Evolutionary conservation across 2,329 filamentous ascomycete genomes (phyloP), one percentile per base, ranked within the genome.

Genomic region (Penicillium thymicola): DNA sequence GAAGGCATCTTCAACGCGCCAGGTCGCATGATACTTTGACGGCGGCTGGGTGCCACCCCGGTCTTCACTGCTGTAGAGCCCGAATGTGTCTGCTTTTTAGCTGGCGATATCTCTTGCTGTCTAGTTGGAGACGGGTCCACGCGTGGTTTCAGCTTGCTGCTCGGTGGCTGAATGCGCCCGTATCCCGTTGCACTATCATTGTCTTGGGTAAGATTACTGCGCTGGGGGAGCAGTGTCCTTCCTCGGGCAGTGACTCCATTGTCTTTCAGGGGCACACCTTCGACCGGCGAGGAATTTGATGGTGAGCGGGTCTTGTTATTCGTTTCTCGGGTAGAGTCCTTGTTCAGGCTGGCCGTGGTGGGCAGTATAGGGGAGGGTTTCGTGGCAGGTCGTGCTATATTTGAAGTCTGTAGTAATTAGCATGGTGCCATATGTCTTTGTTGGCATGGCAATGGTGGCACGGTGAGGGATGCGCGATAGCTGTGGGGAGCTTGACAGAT

Each of bases 171-270:
- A 9, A 60, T 42, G 40, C 65, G 70, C 18, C 49, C 34, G 48
- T 59, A 47, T 42, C 55, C 48, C 55, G 30, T 55, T 37, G 49
- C 48, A 43, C 55, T 59, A 21, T 43, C 59, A 51, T 68, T 64
- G 36, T 65, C 63, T 40, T 62, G 65, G 2, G 59, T 4, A 25
- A 5, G 51, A 18, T 59, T 60, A 43, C 65, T 67, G 38, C 67
- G 63, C 45, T 72, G 71, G 4, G 70, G 69, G 9, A 75, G 62
- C 9, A 71, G 61, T 21, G 69, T 75, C 56, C 69, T 71, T 37
- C 59, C 64, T n/a, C 62, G 67, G 40, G 55, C 57, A 37, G 55
- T 42, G 41, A 49, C 48, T 46, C 62, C 65, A 34, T 66, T 66
- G 32, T 60, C 63, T 50, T 57, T 61, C 23, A 28, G 21, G 10